Percentiles rank a stretch among this genome's conserved stretches.
These are phyloP conservation scores for Solidago caesia DNA, from an alignment of 129 eudicot species.

Conservation along the genomic window DNA sequence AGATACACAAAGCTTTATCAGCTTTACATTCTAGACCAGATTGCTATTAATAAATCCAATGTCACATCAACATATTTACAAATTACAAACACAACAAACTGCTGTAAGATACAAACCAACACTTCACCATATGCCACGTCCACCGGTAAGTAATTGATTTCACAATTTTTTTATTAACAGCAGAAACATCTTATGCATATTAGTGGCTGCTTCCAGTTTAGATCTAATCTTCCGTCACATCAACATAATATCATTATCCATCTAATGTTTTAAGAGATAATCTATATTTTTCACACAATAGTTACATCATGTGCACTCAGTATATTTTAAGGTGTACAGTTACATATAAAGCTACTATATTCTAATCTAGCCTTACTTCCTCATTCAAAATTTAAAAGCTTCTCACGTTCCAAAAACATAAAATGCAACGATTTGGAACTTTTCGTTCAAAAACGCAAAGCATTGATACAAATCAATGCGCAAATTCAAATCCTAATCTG, in stretches of 20 bases:
- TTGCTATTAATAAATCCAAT: too few species aligned
- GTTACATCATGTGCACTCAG: conserved; percentile 16
- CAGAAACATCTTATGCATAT: conserved; percentile 13
- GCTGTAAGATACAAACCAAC: too few species aligned
- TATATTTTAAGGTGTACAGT: conserved; percentile 16
- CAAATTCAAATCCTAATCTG: conserved; percentile 18
- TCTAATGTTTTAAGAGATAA: background rate
- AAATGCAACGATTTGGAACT: background rate
- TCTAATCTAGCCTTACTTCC: conserved; percentile 20
- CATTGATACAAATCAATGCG: conserved; percentile 2
- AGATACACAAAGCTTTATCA: too few species aligned
- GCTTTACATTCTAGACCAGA: too few species aligned
- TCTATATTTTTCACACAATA: conserved; percentile 1
- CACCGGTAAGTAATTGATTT: background rate
- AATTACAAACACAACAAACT: too few species aligned
- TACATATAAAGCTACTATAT: conserved; percentile 3
- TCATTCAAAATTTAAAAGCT: background rate
- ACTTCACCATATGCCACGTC: background rate
- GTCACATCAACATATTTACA: too few species aligned
- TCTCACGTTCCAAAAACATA: conserved; percentile 8
- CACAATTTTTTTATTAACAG: conserved; percentile 8
- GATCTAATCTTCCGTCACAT: conserved; percentile 15
- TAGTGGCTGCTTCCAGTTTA: conserved; percentile 11
- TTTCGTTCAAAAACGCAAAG: background rate
- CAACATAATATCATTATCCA: conserved; percentile 1